These are phyloP conservation scores for Arabis hirsuta DNA, from an alignment of 345 rosid genomes.

Conservation along the genomic window DNA sequence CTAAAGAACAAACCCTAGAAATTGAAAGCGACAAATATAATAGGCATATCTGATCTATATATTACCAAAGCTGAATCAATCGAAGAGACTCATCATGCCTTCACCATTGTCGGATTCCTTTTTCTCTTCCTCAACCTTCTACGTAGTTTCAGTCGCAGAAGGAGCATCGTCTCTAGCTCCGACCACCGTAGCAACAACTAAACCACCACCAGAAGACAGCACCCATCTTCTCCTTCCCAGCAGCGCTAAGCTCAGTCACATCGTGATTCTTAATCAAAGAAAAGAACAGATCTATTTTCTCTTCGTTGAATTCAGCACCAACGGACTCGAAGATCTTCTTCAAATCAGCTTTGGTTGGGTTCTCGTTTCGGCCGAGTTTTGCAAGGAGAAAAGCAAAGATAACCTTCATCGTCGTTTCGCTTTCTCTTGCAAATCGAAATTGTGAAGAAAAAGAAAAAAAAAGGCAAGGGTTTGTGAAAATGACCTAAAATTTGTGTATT, in stretches of 20 bases:
- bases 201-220: slow-evolving; percentile 30
- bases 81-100: slow-evolving; percentile 41
- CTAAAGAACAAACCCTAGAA: too few species aligned
- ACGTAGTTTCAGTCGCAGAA: not conserved
- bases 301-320: slow-evolving; percentile 32
- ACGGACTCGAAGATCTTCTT: slow-evolving; percentile 38
- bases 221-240: slow-evolving; percentile 37
- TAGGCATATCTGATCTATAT: not conserved
- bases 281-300: slow-evolving; percentile 29
- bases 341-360: slow-evolving; percentile 11
- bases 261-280: slow-evolving; percentile 31
- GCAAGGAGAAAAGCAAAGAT: slow-evolving; percentile 29
- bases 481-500: not conserved
- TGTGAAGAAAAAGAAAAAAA: not conserved
- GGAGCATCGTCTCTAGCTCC: slow-evolving; percentile 11
- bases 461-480: slow-evolving; percentile 22
- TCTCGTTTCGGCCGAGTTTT: slow-evolving; percentile 37
- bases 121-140: slow-evolving; percentile 39
- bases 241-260: slow-evolving; percentile 34
- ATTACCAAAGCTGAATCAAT: not conserved
- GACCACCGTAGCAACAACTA: slow-evolving; percentile 26
- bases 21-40: too few species aligned
- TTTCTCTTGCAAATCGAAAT: not conserved
- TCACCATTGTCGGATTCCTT: slow-evolving; percentile 35
- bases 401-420: slow-evolving; percentile 34